Evolutionary conservation across 345 rosid species (phyloP).

Genomic region (Stellera chamaejasme): DNA sequence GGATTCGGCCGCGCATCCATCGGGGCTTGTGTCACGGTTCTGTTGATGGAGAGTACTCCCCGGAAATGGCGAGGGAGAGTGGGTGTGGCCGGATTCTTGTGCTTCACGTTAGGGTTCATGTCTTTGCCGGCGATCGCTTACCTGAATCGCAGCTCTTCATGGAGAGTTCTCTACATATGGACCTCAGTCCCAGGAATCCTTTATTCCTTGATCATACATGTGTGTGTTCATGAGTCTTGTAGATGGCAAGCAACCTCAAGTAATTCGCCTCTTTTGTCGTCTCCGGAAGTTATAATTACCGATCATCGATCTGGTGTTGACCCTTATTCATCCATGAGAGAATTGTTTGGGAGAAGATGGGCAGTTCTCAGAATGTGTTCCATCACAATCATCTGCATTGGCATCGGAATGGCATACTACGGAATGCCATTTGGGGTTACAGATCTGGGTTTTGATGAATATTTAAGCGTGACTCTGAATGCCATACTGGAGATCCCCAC

Average conservation of each 20-base stretch:
- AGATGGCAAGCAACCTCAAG: slow-evolving; percentile 25
- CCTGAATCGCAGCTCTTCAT: slow-evolving; percentile 23
- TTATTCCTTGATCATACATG: slow-evolving; percentile 21
- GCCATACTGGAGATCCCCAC: slow-evolving; percentile 35
- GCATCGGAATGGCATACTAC: slow-evolving; percentile 36
- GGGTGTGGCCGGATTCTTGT: slow-evolving; percentile 33
- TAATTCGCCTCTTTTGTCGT: too few relatives aligned
- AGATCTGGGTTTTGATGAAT: slow-evolving; percentile 26
- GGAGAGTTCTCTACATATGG: slow-evolving; percentile 41
- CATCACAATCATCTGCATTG: slow-evolving; percentile 29
- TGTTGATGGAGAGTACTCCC: slow-evolving; percentile 35
- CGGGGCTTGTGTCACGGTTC: slow-evolving; percentile 32
- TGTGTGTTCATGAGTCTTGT: slow-evolving; percentile 39
- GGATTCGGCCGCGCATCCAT: slow-evolving; percentile 42
- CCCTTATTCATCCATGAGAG: slow-evolving; percentile 15
- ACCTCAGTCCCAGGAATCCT: slow-evolving; percentile 27
- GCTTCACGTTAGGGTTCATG: slow-evolving; percentile 39
- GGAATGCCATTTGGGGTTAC: slow-evolving; percentile 40
- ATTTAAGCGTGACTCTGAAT: slow-evolving; percentile 36
- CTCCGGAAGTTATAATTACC: background rate
- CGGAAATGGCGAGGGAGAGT: slow-evolving; percentile 38
- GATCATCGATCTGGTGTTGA: background rate
- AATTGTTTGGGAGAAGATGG: slow-evolving; percentile 18
- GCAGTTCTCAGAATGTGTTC: slow-evolving; percentile 6
- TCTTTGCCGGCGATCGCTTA: slow-evolving; percentile 42